A percentile compares a stretch with the other conserved stretches of the same genome.
Evolutionary conservation across 805 yeast genomes (phyloP).

Genomic region (Suhomyces sp.): DNA sequence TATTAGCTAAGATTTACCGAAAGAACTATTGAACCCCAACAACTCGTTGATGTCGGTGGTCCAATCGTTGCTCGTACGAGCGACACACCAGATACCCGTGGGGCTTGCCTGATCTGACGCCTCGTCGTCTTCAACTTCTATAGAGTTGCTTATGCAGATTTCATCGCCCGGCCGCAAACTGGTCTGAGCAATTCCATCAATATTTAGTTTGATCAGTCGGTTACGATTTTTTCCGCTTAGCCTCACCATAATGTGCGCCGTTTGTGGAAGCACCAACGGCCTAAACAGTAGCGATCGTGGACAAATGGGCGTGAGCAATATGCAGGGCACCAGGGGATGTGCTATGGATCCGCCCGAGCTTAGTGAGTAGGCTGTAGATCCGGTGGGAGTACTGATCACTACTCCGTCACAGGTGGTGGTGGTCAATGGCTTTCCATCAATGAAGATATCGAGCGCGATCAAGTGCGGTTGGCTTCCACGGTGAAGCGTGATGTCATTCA

Average conservation of each 20-base stretch:
- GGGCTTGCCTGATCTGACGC: slow-evolving; percentile 10
- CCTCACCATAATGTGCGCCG: slow-evolving; percentile 67
- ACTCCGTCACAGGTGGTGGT: slow-evolving; percentile 92
- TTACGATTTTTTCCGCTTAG: slow-evolving; percentile 50
- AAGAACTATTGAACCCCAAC: slow-evolving; percentile 83
- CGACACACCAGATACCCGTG: slow-evolving; percentile 81
- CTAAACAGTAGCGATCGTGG: slow-evolving; percentile 89
- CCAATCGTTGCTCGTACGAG: slow-evolving; percentile 85
- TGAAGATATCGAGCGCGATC: slow-evolving; percentile 76
- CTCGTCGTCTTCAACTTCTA: background rate
- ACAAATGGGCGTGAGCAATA: slow-evolving; percentile 84
- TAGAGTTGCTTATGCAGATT: slow-evolving; percentile 62
- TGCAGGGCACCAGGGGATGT: slow-evolving; percentile 82
- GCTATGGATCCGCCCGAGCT: slow-evolving; percentile 91
- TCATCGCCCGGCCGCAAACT: slow-evolving; percentile 73
- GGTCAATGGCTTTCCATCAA: slow-evolving; percentile 81
- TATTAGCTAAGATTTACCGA: slow-evolving; percentile 22
- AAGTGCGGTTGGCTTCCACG: slow-evolving; percentile 87
- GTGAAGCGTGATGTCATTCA: slow-evolving; percentile 89
- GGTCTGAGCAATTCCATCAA: slow-evolving; percentile 81
- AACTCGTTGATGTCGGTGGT: slow-evolving; percentile 83
- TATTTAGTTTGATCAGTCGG: slow-evolving; percentile 51
- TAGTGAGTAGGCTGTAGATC: slow-evolving; percentile 89
- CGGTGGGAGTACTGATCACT: slow-evolving; percentile 85
- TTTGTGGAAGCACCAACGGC: slow-evolving; percentile 78